Base-by-base conservation (phyloP, 768 basidiomycete species). In the Lentinula detonsa region DNA sequence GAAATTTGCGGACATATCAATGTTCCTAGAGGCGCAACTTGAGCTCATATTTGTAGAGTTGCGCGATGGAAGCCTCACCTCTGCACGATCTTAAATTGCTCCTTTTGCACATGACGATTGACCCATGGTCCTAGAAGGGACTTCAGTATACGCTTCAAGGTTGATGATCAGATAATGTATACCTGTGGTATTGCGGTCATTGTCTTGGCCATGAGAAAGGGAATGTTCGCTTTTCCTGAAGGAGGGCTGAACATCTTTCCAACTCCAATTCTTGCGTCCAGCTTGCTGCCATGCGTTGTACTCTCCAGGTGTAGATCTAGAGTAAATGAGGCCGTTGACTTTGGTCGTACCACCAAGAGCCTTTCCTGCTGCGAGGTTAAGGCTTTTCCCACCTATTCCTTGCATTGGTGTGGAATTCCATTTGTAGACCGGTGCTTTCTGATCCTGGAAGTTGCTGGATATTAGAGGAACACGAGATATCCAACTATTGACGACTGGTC, bases 391-490 rank as follows among this genome's bases (percentile, higher is more conserved):
- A 21, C 59, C 59, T 16, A 65, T 49, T 5, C 56, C 23, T 3
- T 45, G 18, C 56, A 65, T 21, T 31, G 70, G 66, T 11, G 61
- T 57, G 39, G 66, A 67, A 3, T 61, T 57, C 59, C 60, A 66
- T 51, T 43, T 62, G 46, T 65, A 63, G 11, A 64, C 62, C 33
- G 63, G 60, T 9, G 65, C 59, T n/a, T 61, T 63, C 40, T 67
- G 61, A 39, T 53, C 63, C n/a, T 62, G 51, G 57, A 70, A 65
- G 61, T 69, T 63, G 4, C 61, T 65, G n/a, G 74, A 74, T 18
- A 76, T 51, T 0, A 75, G 67, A 3, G 75, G 76, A 10, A 76
- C 72, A 3, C 65, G 61, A 4, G 71, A 67, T 5, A 64, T 46
- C 74, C 73, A 77, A 1, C 66, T 63, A 33, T 75, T 66, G 9